These are phyloP conservation scores for Pseudogymnoascus sp. DNA, from an alignment of 2,329 filamentous ascomycete species.

Conservation along the genomic window DNA sequence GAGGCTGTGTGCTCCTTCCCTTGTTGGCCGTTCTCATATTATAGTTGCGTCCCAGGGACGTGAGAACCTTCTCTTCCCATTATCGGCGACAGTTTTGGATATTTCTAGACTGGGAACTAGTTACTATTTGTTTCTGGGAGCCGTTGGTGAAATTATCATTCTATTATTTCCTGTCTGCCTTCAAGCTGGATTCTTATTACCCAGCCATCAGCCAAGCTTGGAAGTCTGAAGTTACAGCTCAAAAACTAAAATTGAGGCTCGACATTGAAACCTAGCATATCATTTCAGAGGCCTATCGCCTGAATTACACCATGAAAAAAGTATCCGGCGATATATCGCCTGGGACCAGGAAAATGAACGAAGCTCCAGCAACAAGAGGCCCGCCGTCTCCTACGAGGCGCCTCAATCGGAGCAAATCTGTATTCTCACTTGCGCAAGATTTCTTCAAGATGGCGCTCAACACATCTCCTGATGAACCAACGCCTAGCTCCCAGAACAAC, in stretches of 20 bases:
- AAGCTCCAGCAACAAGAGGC: neutral
- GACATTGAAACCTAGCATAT: neutral
- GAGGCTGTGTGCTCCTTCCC: neutral
- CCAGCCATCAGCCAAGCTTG: neutral
- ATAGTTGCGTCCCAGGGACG: neutral
- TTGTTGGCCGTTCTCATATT: neutral
- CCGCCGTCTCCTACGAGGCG: neutral
- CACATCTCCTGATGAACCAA: neutral
- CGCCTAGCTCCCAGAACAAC: neutral
- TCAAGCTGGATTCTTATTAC: neutral
- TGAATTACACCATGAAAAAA: neutral
- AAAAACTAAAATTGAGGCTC: neutral
- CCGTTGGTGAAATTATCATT: neutral
- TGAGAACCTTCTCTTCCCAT: neutral
- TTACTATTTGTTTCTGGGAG: neutral
- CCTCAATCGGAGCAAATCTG: constrained; percentile 2
- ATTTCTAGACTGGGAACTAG: neutral
- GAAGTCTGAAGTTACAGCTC: neutral
- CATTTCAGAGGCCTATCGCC: neutral
- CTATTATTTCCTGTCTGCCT: neutral
- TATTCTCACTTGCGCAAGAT: constrained; percentile 10
- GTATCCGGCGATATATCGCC: neutral
- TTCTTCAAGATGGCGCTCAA: constrained; percentile 6
- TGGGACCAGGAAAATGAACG: neutral
- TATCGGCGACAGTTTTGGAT: neutral